A percentile compares a stretch with the other conserved stretches of the same genome.
Conservation (phyloP, 2,329 filamentous ascomycete genomes). For the Ambrosiella xylebori region DNA sequence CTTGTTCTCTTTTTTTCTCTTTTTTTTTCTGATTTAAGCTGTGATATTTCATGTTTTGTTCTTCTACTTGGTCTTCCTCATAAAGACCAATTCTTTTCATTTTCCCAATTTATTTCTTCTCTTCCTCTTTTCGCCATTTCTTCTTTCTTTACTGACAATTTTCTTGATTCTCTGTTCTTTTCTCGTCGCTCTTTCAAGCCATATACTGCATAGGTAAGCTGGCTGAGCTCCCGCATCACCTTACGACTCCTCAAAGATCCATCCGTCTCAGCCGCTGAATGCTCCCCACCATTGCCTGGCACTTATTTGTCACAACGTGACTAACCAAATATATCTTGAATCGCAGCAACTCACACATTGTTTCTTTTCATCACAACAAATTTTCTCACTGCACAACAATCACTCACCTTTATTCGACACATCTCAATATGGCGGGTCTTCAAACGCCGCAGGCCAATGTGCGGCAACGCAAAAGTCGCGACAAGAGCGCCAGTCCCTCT, state of each 20-base stretch:
- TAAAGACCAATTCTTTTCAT: slow-evolving; percentile 9
- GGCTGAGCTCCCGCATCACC: not conserved
- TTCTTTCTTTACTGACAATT: slow-evolving; percentile 9
- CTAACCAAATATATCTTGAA: not conserved
- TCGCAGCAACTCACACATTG: too few species aligned
- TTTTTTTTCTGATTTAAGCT: slow-evolving; percentile 12
- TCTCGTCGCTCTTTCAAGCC: slow-evolving; percentile 11
- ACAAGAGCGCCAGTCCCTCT: slow-evolving; percentile 27
- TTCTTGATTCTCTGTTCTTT: slow-evolving; percentile 6
- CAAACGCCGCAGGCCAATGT: slow-evolving; percentile 38
- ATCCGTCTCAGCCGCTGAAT: not conserved
- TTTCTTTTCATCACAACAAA: too few species aligned
- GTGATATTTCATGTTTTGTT: slow-evolving; percentile 4
- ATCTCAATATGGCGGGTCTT: slow-evolving; percentile 28
- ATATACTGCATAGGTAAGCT: slow-evolving; percentile 1
- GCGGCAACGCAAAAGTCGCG: slow-evolving; percentile 39
- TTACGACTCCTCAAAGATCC: not conserved
- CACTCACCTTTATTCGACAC: not conserved
- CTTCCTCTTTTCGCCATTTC: slow-evolving; percentile 13
- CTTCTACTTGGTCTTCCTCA: slow-evolving; percentile 9
- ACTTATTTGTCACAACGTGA: not conserved
- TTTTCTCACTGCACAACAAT: not conserved
- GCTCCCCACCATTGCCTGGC: not conserved
- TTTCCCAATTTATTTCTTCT: slow-evolving; percentile 12
- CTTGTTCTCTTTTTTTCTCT: slow-evolving; percentile 8